These are phyloP conservation scores for Aspergillus alliaceus DNA, from an alignment of 2,329 filamentous ascomycete genomes.

Conservation along the genomic window DNA sequence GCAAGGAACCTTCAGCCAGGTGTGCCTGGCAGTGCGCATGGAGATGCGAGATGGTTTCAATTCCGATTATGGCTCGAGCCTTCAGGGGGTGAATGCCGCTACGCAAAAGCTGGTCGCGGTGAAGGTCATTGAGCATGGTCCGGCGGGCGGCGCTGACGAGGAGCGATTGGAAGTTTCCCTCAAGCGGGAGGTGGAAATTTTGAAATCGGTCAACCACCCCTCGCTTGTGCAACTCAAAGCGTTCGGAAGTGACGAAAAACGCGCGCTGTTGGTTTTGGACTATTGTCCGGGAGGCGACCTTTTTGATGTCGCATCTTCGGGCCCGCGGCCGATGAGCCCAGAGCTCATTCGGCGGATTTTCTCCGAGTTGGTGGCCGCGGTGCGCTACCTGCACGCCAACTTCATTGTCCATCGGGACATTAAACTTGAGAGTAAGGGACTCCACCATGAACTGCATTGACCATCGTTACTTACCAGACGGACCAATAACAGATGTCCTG, in stretches of 20 bases:
- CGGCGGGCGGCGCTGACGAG: slow-evolving; percentile 88
- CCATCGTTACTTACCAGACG: slow-evolving; percentile 3
- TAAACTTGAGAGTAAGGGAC: slow-evolving; percentile 87
- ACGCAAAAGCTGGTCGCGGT: slow-evolving; percentile 86
- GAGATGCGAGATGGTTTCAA: slow-evolving; percentile 48
- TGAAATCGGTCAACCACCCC: slow-evolving; percentile 83
- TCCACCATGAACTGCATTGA: neutral
- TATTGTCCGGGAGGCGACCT: slow-evolving; percentile 94
- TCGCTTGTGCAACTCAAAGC: slow-evolving; percentile 89
- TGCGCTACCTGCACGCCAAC: slow-evolving; percentile 79
- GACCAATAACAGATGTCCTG: slow-evolving; percentile 68
- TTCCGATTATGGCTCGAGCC: slow-evolving; percentile 4
- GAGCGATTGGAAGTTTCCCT: slow-evolving; percentile 90
- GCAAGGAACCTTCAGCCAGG: slow-evolving; percentile 92
- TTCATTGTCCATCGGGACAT: slow-evolving; percentile 95
- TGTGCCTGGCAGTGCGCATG: slow-evolving; percentile 85
- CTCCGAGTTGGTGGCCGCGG: slow-evolving; percentile 80
- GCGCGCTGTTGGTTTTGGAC: slow-evolving; percentile 81
- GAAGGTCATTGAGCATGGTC: slow-evolving; percentile 93
- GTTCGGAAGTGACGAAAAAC: slow-evolving; percentile 79
- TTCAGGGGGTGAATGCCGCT: slow-evolving; percentile 25
- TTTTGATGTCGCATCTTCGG: slow-evolving; percentile 82
- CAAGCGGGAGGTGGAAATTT: slow-evolving; percentile 91
- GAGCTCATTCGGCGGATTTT: slow-evolving; percentile 79
- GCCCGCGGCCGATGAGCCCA: slow-evolving; percentile 67